phyloP scores from a whole-genome alignment of 352 stramenopile genomes.

The Elongisporangium anandrum region DNA sequence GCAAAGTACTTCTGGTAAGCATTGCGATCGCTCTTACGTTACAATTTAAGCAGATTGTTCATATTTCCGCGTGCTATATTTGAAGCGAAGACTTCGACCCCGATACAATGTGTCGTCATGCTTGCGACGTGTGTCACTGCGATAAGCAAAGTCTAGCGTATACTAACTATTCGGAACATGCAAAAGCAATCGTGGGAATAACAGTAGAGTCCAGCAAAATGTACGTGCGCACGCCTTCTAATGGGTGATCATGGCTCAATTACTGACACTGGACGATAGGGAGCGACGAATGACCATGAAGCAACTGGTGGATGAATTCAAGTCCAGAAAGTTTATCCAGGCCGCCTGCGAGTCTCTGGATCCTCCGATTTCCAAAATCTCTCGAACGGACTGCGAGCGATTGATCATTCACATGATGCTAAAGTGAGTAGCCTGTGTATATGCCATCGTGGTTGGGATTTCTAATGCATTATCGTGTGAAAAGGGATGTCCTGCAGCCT shows the following conservation, averaged over 20 bases:
- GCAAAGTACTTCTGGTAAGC: slow-evolving; percentile 54
- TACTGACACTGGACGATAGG: slow-evolving; percentile 15
- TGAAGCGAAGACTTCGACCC: slow-evolving; percentile 37
- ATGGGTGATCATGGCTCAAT: neutral
- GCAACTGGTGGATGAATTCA: slow-evolving; percentile 66
- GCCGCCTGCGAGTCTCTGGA: slow-evolving; percentile 22
- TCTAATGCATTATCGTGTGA: slow-evolving; percentile 1
- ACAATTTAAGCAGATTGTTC: neutral
- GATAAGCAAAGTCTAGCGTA: slow-evolving; percentile 11
- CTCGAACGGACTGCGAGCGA: slow-evolving; percentile 37
- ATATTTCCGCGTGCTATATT: neutral
- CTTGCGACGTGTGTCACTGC: slow-evolving; percentile 49
- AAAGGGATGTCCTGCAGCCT: slow-evolving; percentile 48
- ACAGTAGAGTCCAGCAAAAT: slow-evolving; percentile 40
- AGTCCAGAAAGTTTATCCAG: slow-evolving; percentile 41
- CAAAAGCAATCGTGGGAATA: slow-evolving; percentile 42
- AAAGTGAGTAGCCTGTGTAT: slow-evolving; percentile 3
- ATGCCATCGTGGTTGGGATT: neutral
- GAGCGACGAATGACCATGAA: slow-evolving; percentile 65
- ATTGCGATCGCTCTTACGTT: neutral
- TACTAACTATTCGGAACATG: slow-evolving; percentile 44
- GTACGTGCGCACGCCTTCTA: slow-evolving; percentile 15
- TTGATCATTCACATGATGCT: slow-evolving; percentile 49
- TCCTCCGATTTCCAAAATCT: slow-evolving; percentile 28
- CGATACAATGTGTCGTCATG: slow-evolving; percentile 26